Base-by-base conservation (phyloP, 805 yeast species). In the Ogataea corticis region DNA sequence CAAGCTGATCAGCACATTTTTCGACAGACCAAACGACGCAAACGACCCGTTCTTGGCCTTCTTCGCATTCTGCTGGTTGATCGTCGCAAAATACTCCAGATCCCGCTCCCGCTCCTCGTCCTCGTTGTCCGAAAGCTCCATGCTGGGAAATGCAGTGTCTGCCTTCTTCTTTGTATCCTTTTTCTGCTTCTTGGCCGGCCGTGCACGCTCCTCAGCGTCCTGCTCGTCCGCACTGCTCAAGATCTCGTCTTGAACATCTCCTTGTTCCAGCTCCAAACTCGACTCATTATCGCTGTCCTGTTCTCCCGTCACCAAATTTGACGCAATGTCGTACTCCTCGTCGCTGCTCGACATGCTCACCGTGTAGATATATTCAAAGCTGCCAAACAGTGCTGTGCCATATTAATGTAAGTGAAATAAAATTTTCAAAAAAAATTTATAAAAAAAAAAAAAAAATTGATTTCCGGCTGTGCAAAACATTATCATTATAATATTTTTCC, bases 1-100 rank as follows among this genome's bases (percentile, higher is more conserved):
- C 44, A 94, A 84, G 57, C 89, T 92, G 17, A 73, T 67, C 47
- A 90, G 61, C 5, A 91, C 65, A 42, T 77, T 71, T 60, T 84
- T 85, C 13, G 96, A 85, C 39, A 94, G 74, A 1, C 98, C 97
- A 69, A 92, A 87, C 37, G 96, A 84, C 3, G 89, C 88, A 71
- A 92, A 92, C 19, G 95, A 79, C 31, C 97, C 96, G 41, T 77
- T 76, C 62, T 86, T 83, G 36, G 81, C 82, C 58, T 80, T 83
- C 59, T 79, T 80, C 29, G 68, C 55, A 52, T 63, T 21, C 73
- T 77, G 51, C 42, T 48, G 54, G 31, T 51, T 48, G 3, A 51
- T 33, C 18, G 50, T 35, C n/a, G 59, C 42, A 45, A 76, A 76
- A 55, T 74, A 68, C 50, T 62, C 71, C 13, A 36, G 45, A 49